Evolutionary conservation across 306 rosid species (phyloP), one percentile per base, ranked within the genome.

Genomic region (Casuarina glauca): DNA sequence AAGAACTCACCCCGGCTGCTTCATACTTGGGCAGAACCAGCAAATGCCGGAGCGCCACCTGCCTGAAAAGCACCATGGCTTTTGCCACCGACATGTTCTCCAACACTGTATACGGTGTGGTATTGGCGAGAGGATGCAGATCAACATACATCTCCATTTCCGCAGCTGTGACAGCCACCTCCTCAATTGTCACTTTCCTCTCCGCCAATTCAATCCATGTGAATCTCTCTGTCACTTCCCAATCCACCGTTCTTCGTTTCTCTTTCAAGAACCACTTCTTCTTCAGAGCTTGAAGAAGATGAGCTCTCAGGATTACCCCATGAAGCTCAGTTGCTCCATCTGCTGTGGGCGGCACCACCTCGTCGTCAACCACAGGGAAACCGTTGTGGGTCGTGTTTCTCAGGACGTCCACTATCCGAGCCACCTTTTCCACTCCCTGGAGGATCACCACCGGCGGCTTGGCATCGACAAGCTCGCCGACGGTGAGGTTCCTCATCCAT

Each of bases 401-500:
- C 70, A 93, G 88, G 66, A 86, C 96, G 64, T 91, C 96, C 70
- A 93, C 96, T 36, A 93, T 86, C 3, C 84, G 89, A 2, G 90
- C 61, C 46, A 93, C 98, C 84, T 83, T 93, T 76, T 91, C 98
- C 32, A 90, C 49, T 69, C 97, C 98, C 2, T 50, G 69, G 51
- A 93, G 89, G 52, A 89, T 87, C 62, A 90, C 81, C n/a, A 86
- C 97, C 26, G 87, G 83, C 13, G 91, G 89, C 79, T 93, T 93
- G 54, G 86, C 96, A 72, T 86, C 98, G 51, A 88, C 86, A 15
- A 93, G 93, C 72, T 93, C 98, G 9, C 89, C 93, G 2, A 91
- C 98, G 0, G 96, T 88, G 76, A 93, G 86, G 78, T 90, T 91
- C 70, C 97, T 90, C 97, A 93, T 93, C 96, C 96, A 93, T 57